Evolutionary conservation across 805 yeast genomes (phyloP).

Genomic region (Wickerhamomyces rabaulensis): DNA sequence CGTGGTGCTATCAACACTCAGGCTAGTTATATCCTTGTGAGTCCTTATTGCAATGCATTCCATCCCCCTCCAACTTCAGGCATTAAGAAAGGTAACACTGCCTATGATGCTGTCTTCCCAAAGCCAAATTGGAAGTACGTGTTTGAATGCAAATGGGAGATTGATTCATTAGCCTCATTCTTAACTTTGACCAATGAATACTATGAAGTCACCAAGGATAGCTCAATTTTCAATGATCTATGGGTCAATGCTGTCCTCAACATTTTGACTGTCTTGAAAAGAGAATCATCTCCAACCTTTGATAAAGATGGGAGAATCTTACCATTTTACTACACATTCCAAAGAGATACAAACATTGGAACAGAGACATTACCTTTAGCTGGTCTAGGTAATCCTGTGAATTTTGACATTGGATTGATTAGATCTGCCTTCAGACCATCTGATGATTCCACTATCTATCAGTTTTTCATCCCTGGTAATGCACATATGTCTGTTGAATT

Average conservation of each 20-base stretch:
- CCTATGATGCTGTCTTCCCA: slow-evolving; percentile 64
- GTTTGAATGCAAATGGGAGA: slow-evolving; percentile 86
- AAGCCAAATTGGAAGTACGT: slow-evolving; percentile 64
- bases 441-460: slow-evolving; percentile 80
- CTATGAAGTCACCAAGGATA: slow-evolving; percentile 47
- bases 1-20: slow-evolving; percentile 81
- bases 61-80: slow-evolving; percentile 62
- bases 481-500: slow-evolving; percentile 70
- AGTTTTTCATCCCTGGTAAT: slow-evolving; percentile 81
- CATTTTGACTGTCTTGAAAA: slow-evolving; percentile 44
- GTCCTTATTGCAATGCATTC: slow-evolving; percentile 89
- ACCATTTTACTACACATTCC: slow-evolving; percentile 58
- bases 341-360: slow-evolving; percentile 68
- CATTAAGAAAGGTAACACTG: slow-evolving; percentile 43
- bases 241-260: slow-evolving; percentile 60
- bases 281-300: slow-evolving; percentile 62
- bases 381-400: slow-evolving; percentile 84
- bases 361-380: slow-evolving; percentile 75
- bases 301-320: slow-evolving; percentile 34
- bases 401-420: slow-evolving; percentile 61
- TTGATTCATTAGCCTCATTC: slow-evolving; percentile 82
- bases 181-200: slow-evolving; percentile 71
- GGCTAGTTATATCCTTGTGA: slow-evolving; percentile 50
- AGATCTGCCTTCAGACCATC: slow-evolving; percentile 85
- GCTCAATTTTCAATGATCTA: slow-evolving; percentile 32